Percentiles rank a stretch among this genome's conserved stretches.
Conservation (phyloP, 2,329 filamentous ascomycete species). For the Fusarium nematophilum region DNA sequence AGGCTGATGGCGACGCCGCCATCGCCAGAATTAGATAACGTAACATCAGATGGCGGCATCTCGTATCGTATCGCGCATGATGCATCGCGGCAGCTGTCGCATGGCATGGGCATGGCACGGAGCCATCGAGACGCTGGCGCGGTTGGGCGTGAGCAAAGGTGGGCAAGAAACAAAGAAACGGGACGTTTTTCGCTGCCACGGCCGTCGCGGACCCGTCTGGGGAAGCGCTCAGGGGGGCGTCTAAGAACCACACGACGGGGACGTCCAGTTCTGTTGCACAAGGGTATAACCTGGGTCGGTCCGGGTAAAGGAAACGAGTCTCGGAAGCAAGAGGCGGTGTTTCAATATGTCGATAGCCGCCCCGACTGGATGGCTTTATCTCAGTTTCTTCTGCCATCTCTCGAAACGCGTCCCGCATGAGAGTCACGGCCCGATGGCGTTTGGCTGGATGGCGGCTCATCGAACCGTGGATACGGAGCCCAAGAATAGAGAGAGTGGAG, state of each 20-base stretch:
- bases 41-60: conserved; percentile 27
- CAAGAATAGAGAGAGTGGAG: conserved; percentile 12
- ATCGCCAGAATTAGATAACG: conserved; percentile 11
- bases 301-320: conserved; percentile 2
- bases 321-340: conserved; percentile 14
- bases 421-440: conserved; percentile 20
- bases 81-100: conserved; percentile 21
- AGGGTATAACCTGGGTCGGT: conserved; percentile 3
- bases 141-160: conserved; percentile 9
- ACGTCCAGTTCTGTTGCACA: conserved; percentile 12
- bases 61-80: conserved; percentile 35
- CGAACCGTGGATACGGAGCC: conserved; percentile 17
- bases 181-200: too few species aligned
- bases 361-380: conserved; percentile 25
- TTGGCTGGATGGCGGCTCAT: conserved; percentile 13
- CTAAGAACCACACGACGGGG: conserved; percentile 9
- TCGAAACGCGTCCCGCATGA: conserved; percentile 8
- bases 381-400: conserved; percentile 8
- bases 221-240: conserved; percentile 32
- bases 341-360: conserved; percentile 40
- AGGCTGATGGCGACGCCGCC: too few species aligned
- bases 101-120: conserved; percentile 10
- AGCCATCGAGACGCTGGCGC: conserved; percentile 22
- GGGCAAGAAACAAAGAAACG: conserved; percentile 13
- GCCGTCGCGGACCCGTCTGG: conserved; percentile 28